Percentiles rank a stretch among this genome's conserved stretches.
phyloP scores from a whole-genome alignment of 2,329 filamentous ascomycete genomes.

The Drechslerella coelobrocha region DNA sequence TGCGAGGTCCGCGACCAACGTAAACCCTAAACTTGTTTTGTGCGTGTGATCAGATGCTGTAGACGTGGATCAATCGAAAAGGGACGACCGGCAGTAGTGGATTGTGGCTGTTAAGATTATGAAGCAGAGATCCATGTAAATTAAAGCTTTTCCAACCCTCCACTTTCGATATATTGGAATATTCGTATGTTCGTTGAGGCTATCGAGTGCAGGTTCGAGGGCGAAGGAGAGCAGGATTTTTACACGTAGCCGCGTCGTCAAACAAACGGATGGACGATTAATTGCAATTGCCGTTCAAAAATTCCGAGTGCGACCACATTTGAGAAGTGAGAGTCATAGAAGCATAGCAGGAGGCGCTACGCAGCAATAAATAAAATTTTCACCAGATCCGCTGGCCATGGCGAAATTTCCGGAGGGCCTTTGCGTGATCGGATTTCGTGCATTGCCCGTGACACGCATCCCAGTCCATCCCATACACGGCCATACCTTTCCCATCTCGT shows the following conservation, averaged over 20 bases:
- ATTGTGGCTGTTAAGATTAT: slow-evolving; percentile 17
- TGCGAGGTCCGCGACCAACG: slow-evolving; percentile 1
- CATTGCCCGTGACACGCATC: slow-evolving; percentile 31
- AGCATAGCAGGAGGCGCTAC: not conserved
- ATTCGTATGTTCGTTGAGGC: too few relatives aligned
- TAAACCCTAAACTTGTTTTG: slow-evolving; percentile 3
- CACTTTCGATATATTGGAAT: too few relatives aligned
- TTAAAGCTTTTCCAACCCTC: not conserved
- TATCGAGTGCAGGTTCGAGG: too few relatives aligned
- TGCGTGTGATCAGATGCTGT: slow-evolving; percentile 10
- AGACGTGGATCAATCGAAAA: not conserved
- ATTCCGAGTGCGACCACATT: too few relatives aligned
- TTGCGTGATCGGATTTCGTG: slow-evolving; percentile 50
- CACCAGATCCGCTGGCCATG: slow-evolving; percentile 65
- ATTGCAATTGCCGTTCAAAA: too few relatives aligned
- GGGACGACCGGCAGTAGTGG: not conserved
- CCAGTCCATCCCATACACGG: not conserved
- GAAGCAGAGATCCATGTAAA: slow-evolving; percentile 5
- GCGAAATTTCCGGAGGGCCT: slow-evolving; percentile 52
- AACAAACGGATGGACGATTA: too few relatives aligned
- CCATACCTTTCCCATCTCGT: slow-evolving; percentile 14
- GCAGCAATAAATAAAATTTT: not conserved
- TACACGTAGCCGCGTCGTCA: too few relatives aligned
- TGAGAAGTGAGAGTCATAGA: too few relatives aligned
- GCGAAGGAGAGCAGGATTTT: too few relatives aligned